Evolutionary conservation across 805 yeast genomes (phyloP), one percentile per base, ranked within the genome.

Genomic region (Nematodospora valgi): DNA sequence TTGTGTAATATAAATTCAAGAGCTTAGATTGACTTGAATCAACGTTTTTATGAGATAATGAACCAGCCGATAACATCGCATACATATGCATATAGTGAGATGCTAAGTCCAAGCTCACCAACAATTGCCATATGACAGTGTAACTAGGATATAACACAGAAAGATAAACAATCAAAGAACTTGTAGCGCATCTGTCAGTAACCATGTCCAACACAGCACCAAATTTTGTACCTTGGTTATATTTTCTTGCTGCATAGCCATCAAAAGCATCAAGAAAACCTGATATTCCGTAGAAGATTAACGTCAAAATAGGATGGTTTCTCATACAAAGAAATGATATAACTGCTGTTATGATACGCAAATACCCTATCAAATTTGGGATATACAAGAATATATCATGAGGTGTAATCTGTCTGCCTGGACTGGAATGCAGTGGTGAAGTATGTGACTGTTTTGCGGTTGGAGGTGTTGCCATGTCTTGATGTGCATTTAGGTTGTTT

Each of bases 191-290:
- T 54, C 99, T 74, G 59, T 93, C 99, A 13, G 98, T 91, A 21
- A 93, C 97, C 99, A 93, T 93, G 61, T 93, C 99, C 49, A 93
- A 73, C 14, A 94, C 95, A 13, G 98, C 98, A 23, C 99, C 99
- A 47, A 87, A 86, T 47, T 78, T 75, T 21, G 97, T 86, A 11
- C 95, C 82, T 59, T 93, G 99, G 56, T 85, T 78, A 57, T 72
- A 86, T 51, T 74, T 74, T 44, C 99, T 74, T 4, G 99, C 99
- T 38, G 96, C 95, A 37, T 82, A 80, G 4, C 99, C 99, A 58
- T 93, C 99, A 39, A 88, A 76, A 0, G 99, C 99, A 61, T 93
- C 99, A 43, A 93, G 68, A 37, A 93, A 68, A 49, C 98, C 94
- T 9, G 96, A 87, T 13, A 87, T 68, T 11, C 94, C 83, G 56